Evolutionary conservation across 768 basidiomycete genomes (phyloP).

Genomic region (Dendrothele bispora): DNA sequence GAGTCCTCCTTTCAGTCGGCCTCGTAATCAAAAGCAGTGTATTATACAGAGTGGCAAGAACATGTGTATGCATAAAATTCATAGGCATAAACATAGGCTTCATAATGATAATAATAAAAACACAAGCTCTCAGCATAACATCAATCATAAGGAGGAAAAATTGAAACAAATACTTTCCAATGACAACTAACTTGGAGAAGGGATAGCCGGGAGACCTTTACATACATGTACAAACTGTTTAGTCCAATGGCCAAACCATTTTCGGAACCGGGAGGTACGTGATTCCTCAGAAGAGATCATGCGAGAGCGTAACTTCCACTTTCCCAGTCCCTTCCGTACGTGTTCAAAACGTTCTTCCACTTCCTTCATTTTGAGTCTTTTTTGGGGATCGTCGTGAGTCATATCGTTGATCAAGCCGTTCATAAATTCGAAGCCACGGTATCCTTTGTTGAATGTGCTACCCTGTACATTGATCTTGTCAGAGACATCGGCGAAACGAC

Average conservation of each 20-base stretch:
- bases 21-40: too few species aligned
- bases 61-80: too few species aligned
- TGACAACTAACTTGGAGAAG: too few species aligned
- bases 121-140: too few species aligned
- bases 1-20: too few species aligned
- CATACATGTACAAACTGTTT: too few species aligned
- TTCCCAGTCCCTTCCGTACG: conserved; percentile 13
- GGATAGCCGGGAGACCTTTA: too few species aligned
- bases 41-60: too few species aligned
- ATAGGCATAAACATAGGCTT: too few species aligned
- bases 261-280: not conserved
- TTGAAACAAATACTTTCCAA: too few species aligned
- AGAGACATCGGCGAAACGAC: not conserved
- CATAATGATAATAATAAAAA: too few species aligned
- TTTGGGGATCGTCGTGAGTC: conserved; percentile 16
- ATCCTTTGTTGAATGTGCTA: not conserved
- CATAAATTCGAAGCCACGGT: conserved; percentile 13
- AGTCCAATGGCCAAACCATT: not conserved
- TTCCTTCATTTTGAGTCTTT: conserved; percentile 21
- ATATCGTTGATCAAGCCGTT: conserved; percentile 15
- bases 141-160: too few species aligned
- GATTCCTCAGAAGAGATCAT: not conserved
- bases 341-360: conserved; percentile 16
- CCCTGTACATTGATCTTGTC: not conserved
- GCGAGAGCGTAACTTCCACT: conserved; percentile 10